phyloP scores from a whole-genome alignment of 2,329 filamentous ascomycete genomes.

The Fusarium dlaminii region DNA sequence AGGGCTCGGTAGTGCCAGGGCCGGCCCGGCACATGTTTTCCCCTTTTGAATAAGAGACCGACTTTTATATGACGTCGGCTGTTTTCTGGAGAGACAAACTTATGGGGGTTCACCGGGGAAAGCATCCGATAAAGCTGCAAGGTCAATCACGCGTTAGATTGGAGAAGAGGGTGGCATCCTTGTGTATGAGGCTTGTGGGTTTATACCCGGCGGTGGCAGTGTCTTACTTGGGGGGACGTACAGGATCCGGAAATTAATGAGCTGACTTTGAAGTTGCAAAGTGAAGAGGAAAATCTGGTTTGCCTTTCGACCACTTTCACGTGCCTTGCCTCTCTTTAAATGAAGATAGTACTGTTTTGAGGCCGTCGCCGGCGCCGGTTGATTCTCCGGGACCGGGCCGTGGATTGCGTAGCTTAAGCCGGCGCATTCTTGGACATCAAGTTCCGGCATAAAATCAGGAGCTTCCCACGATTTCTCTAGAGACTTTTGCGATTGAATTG shows the following conservation, averaged over 20 bases:
- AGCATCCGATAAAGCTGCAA: not conserved
- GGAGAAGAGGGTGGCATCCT: not conserved
- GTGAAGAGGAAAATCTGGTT: not conserved
- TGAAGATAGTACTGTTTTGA: not conserved
- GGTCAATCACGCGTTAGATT: not conserved
- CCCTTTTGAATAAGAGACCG: not conserved
- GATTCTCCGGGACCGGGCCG: conserved; percentile 14
- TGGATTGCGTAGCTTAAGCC: not conserved
- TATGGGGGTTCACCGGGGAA: not conserved
- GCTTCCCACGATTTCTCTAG: not conserved
- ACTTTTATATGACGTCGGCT: conserved; percentile 8
- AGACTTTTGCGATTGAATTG: not conserved
- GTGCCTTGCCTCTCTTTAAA: not conserved
- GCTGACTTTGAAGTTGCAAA: not conserved
- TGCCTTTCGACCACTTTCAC: not conserved
- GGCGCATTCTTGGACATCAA: not conserved
- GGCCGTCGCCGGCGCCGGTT: conserved; percentile 5
- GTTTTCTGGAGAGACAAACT: not conserved
- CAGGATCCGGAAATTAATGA: not conserved
- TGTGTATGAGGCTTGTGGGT: not conserved
- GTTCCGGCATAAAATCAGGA: not conserved
- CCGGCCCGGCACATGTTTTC: conserved; percentile 2
- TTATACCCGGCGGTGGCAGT: conserved; percentile 17
- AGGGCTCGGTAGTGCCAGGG: not conserved
- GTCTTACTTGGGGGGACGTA: not conserved